Evolutionary conservation across 1,284 basidiomycete genomes (phyloP), one percentile per base, ranked within the genome.

Genomic region (Albatrellus sp.): DNA sequence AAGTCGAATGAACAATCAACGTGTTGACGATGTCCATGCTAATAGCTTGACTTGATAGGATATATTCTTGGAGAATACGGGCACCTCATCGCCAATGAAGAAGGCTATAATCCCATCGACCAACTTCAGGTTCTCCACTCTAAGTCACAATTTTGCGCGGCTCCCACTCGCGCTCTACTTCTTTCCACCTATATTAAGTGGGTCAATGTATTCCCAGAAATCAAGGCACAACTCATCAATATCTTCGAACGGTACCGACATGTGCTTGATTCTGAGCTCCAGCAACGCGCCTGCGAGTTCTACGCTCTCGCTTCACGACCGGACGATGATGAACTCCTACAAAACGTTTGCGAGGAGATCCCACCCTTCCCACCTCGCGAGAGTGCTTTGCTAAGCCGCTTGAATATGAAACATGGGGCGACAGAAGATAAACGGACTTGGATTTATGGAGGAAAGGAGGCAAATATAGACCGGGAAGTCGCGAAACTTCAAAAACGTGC

Each of bases 181-280:
- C 69, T 99, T 12, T 94, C 94, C 6, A 97, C 96, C 0, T 99
- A 99, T 61, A 84, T 98, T 68, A 99, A 99, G 72, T 96, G 91
- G 94, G 89, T 97, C 50, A 98, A 98, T 61, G 83, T 98, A 44
- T 99, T 98, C 66, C 96, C 96, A 6, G 96, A 98, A 64, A 97
- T 99, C 64, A 93, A 94, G 54, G 77, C 84, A 17, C 91, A 96
- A 57, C 76, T 99, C 17, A 60, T 97, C 56, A 89, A 86, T 61
- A 90, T 98, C 50, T 94, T 99, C 57, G 91, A 97, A 55, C 87
- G 91, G n/a, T 98, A 97, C 62, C 82, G 90, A 16, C 90, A 96
- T 58, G 90, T 98, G 31, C 77, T 98, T n/a, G 94, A 99, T 60
- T 83, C 93, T 16, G 96, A 99, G 58, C 72, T 98, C 4, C 96